Evolutionary conservation across 129 eudicot species (phyloP), one percentile per base, ranked within the genome.

Genomic region (Solidago caesia): DNA sequence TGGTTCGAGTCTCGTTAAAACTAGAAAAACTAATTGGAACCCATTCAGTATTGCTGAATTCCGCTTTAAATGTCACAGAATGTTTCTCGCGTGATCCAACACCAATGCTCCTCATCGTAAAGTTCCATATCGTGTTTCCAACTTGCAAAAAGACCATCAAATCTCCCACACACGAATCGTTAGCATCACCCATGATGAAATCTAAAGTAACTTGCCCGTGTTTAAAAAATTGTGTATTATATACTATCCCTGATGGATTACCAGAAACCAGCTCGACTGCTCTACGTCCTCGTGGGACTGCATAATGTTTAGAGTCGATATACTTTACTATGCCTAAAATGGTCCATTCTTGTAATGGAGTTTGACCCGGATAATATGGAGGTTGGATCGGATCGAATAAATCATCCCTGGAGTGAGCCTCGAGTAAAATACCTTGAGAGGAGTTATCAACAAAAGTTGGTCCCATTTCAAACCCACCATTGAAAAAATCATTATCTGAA

Each of bases 131-230:
- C 45, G 16, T 57, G 52, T 29, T 60, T 57, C 67, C 81, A 5
- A 77, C 76, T 74, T 77, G 81, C 46, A 62, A 39, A 67, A 47
- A 71, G 45, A 81, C 76, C 2, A 39, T 53, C 6, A 82, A 68
- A 75, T 79, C 75, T 15, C 85, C 85, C 12, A 66, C 78, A 67
- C 81, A 85, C 14, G 86, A 85, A 51, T 85, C 78, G 14, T 79
- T 76, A 8, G 86, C 82, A 68, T 85, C 86, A 13, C 82, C 84
- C 61, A 79, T 78, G 33, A 76, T 79, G 67, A 81, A 85, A 4
- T 79, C 81, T 8, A 85, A 12, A 42, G 63, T 74, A 59, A 75
- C 76, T 64, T 72, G 41, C 25, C 62, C 55, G 8, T 55, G 80
- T 58, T 39, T 65, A 5, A 41, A 55, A 64, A 85, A 76, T 27